Evolutionary conservation across 164 flowering plant species (phyloP).

Genomic region (Annona squamosa): DNA sequence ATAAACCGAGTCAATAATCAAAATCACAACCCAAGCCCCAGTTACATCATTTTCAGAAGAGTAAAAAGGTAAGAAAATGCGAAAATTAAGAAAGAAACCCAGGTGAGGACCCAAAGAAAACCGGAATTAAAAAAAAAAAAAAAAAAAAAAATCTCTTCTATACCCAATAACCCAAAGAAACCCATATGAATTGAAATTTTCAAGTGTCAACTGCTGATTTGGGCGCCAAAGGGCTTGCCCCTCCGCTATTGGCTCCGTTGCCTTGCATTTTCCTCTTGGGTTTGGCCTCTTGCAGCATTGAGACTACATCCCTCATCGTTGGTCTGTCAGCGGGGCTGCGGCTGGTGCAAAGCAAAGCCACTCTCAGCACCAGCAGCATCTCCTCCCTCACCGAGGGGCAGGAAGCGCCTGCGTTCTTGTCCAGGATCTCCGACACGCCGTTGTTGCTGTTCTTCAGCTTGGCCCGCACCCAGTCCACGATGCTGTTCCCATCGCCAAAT

Average conservation of each 20-base stretch:
- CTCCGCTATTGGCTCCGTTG: constrained; percentile 16
- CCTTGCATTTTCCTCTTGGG: constrained; percentile 66
- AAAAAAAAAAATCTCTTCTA: constrained; percentile 20
- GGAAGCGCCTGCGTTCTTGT: constrained; percentile 72
- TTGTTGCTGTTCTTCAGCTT: constrained; percentile 56
- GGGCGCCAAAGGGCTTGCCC: constrained; percentile 9
- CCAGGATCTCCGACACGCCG: constrained; percentile 55
- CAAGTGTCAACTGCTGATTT: constrained; percentile 24
- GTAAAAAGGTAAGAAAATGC: constrained; percentile 2
- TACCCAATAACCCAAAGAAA: constrained; percentile 36
- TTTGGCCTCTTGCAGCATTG: constrained; percentile 89
- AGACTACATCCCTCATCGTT: constrained; percentile 90
- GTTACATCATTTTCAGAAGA: constrained; percentile 1
- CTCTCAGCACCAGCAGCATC: constrained; percentile 71
- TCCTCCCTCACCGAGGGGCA: constrained; percentile 74
- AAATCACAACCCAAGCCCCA: constrained; percentile 6
- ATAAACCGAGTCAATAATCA: constrained; percentile 3
- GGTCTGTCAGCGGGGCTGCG: constrained; percentile 84
- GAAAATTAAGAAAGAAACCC: neutral
- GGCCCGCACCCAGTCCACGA: constrained; percentile 87
- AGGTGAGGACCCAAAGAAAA: too few species aligned
- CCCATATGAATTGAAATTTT: constrained; percentile 18
- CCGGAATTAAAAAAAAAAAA: constrained; percentile 11
- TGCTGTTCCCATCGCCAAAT: constrained; percentile 92
- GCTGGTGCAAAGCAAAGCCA: constrained; percentile 87